Percentiles rank a stretch among this genome's conserved stretches.
These are phyloP conservation scores for Tremellales sp. DNA, from an alignment of 1,284 basidiomycete genomes.

Conservation along the genomic window DNA sequence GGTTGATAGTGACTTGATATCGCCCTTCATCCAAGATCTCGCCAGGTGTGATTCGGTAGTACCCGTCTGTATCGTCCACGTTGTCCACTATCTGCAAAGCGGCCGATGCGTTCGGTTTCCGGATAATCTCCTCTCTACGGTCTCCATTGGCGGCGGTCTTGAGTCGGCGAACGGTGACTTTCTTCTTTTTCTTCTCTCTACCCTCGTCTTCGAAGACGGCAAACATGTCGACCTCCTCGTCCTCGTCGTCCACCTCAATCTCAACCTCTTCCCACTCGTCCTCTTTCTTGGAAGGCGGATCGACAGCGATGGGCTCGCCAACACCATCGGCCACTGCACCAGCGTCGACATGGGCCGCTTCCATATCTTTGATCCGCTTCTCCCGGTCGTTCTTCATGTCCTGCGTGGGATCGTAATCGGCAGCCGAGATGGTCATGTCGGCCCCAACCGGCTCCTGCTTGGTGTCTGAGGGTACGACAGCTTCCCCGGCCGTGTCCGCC, in stretches of 20 bases:
- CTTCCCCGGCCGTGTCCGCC: conserved; percentile 13
- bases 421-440: conserved; percentile 73
- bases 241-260: conserved; percentile 56
- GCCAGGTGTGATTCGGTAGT: conserved; percentile 90
- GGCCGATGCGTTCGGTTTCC: conserved; percentile 54
- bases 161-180: conserved; percentile 50
- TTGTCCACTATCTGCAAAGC: conserved; percentile 51
- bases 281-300: conserved; percentile 43
- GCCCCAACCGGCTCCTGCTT: conserved; percentile 47
- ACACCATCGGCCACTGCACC: conserved; percentile 45
- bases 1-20: conserved; percentile 89
- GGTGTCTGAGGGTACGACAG: conserved; percentile 10
- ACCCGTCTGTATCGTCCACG: conserved; percentile 81
- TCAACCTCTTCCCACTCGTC: conserved; percentile 56
- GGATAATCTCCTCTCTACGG: conserved; percentile 74
- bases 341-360: conserved; percentile 9
- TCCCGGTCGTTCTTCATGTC: conserved; percentile 78
- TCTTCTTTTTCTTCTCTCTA: conserved; percentile 55
- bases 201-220: conserved; percentile 58
- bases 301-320: conserved; percentile 34
- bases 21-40: conserved; percentile 88
- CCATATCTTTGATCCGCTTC: conserved; percentile 51
- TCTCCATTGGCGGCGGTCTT: conserved; percentile 56
- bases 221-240: conserved; percentile 88
- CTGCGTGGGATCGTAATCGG: conserved; percentile 85